These are phyloP conservation scores for Sphenostylis stenocarpa DNA, from an alignment of 306 rosid species.

Conservation along the genomic window DNA sequence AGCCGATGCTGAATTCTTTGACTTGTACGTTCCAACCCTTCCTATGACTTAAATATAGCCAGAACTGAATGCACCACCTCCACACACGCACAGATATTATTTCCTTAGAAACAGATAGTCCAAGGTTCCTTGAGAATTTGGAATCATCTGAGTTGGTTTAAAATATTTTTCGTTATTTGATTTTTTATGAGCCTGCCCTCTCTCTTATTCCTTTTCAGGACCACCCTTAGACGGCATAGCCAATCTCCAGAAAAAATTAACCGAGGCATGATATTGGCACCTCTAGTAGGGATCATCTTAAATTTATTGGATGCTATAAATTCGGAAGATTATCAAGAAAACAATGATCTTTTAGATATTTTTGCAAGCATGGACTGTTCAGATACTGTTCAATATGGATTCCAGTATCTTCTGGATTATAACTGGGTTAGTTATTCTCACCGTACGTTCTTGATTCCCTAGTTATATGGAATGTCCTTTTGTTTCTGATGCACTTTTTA, in stretches of 20 bases:
- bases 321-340: slow-evolving; percentile 52
- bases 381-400: slow-evolving; percentile 72
- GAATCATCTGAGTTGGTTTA: slow-evolving; percentile 4
- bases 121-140: slow-evolving; percentile 12
- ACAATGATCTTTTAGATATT: slow-evolving; percentile 73
- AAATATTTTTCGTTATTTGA: slow-evolving; percentile 1
- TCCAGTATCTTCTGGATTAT: slow-evolving; percentile 82
- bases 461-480: slow-evolving; percentile 11
- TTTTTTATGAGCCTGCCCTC: slow-evolving; percentile 6
- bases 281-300: slow-evolving; percentile 83
- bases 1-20: slow-evolving; percentile 84
- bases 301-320: slow-evolving; percentile 78
- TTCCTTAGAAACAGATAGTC: slow-evolving; percentile 7
- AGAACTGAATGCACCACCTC: neutral
- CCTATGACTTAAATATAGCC: neutral
- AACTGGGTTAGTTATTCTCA: slow-evolving; percentile 70
- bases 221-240: slow-evolving; percentile 72
- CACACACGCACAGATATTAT: neutral
- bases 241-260: slow-evolving; percentile 83
- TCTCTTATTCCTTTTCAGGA: slow-evolving; percentile 46
- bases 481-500: neutral
- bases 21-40: slow-evolving; percentile 69
- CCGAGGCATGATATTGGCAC: slow-evolving; percentile 93
- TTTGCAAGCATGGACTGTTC: slow-evolving; percentile 95
- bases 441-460: slow-evolving; percentile 13